Base-by-base conservation (phyloP, 495 filamentous ascomycete species). In the Monascus purpureus region DNA sequence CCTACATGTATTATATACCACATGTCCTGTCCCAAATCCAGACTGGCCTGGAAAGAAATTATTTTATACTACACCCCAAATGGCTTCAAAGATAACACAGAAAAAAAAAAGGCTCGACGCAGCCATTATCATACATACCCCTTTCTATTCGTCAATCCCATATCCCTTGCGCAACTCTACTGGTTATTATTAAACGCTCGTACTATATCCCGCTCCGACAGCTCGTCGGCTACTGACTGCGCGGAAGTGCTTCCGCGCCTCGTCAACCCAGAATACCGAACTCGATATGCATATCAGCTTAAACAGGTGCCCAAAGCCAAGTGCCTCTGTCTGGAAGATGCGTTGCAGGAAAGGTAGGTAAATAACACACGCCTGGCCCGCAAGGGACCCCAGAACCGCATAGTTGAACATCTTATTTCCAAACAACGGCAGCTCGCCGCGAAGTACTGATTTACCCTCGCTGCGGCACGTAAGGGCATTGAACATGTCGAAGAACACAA, bases 401-500 rank as follows among this genome's bases (percentile, higher is more conserved):
- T 82, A 90, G 54, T 95, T 97, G 57, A 97, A 97, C 64, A 95
- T 85, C 28, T 73, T 79, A 47, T 97, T 97, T 6, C 72, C 70
- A 27, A 84, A 80, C 2, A 95, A 42, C 13, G 75, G 63, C 15
- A 96, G 68, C 48, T 97, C 90, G 25, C 87, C 88, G 17, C 75
- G 67, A 14, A 95, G 72, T 3, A 96, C 65, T 19, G 79, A 86
- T 47, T 97, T 97, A 41, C 67, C 70, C 52, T 95, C 88, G 29
- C 81, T 90, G 31, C 90, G 82, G 55, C 90, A 96, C 6, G 84
- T 79, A 9, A 97, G 65, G 0, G 90, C 90, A 52, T 95, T 94
- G 64, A 93, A 92, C 90, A 97, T 96, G 61, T 97, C 90, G 52
- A 94, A 97, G 16, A 96, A 67, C 14, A 97, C 90, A 47, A 97